Percentiles rank a stretch among this genome's conserved stretches.
Evolutionary conservation across 345 rosid genomes (phyloP).

Genomic region (Boechera divaricarpa): DNA sequence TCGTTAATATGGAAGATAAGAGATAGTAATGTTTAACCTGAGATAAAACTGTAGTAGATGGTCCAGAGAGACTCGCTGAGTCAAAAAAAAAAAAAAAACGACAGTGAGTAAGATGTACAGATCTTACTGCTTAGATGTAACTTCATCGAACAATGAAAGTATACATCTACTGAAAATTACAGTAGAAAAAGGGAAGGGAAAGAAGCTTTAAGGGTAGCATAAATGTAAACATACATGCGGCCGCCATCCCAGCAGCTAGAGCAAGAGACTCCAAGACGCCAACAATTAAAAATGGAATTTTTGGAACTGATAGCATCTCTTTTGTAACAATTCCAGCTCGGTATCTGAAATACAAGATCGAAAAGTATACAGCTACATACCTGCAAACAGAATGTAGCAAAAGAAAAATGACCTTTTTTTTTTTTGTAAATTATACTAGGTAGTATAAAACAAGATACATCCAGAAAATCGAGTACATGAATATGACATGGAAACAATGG

Average conservation of each 20-base stretch:
- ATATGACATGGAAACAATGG: not conserved
- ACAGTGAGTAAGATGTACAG: slow-evolving; percentile 29
- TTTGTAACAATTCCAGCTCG: slow-evolving; percentile 86
- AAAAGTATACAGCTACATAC: slow-evolving; percentile 78
- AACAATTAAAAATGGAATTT: slow-evolving; percentile 71
- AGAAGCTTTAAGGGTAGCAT: not conserved
- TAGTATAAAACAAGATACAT: slow-evolving; percentile 11
- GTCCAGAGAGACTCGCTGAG: slow-evolving; percentile 95
- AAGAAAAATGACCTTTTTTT: not conserved
- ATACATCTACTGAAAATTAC: slow-evolving; percentile 18
- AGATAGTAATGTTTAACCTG: slow-evolving; percentile 59
- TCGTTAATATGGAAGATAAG: slow-evolving; percentile 8
- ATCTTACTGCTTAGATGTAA: not conserved
- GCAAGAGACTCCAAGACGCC: slow-evolving; percentile 91
- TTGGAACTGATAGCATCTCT: slow-evolving; percentile 93
- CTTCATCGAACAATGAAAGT: not conserved
- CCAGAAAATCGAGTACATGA: not conserved
- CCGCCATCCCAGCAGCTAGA: slow-evolving; percentile 98
- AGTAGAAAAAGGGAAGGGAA: slow-evolving; percentile 17
- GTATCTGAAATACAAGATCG: slow-evolving; percentile 70
- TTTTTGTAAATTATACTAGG: not conserved
- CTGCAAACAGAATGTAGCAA: slow-evolving; percentile 46
- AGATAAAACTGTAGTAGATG: slow-evolving; percentile 88
- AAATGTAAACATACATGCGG: slow-evolving; percentile 62
- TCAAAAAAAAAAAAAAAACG: slow-evolving; percentile 32